Evolutionary conservation across 2,329 filamentous ascomycete genomes (phyloP), one percentile per base, ranked within the genome.

Genomic region (Fusarium euwallaceae): DNA sequence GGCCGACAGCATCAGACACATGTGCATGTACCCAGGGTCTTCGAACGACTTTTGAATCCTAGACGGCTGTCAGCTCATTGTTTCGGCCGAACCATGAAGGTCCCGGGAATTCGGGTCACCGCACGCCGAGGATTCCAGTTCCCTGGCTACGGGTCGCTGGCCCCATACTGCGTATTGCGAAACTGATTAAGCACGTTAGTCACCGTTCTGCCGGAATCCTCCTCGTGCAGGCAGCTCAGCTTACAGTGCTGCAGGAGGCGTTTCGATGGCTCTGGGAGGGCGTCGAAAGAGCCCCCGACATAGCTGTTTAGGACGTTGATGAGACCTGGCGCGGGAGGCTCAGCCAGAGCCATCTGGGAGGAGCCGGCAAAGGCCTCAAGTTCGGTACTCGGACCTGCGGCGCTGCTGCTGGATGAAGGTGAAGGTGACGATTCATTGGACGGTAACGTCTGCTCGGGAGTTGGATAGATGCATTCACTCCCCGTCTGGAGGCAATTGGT

Each of bases 401-500:
- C 56, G 67, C 61, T 70, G 67, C 61, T 70, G 72, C 70, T 72
- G 64, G 73, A 63, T 36, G 73, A 74, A 11, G 66, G 75, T 9
- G 74, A 74, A 58, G 75, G 64, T 36, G 64, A 72, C 24, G 66
- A 69, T 64, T 80, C 76, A 78, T 72, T 79, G 67, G 77, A 78
- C n/a, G 73, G 70, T 22, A 78, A 37, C 22, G 71, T 45, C 51
- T 79, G 77, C 37, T 79, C 77, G 59, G 78, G 70, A 61, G 74
- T 71, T n/a, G 79, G 79, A 70, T 82, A 83, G 55, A 81, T 81
- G 79, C 85, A 86, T 72, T 84, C 84, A 77, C 81, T 83, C 68
- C 85, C 85, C 66, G 82, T 83, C 64, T 85, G 84, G 72, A 86
- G 82, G 73, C 85, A 87, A 70, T 84, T 85, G 68, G 84, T 86